Conservation (phyloP, 306 rosid species). For the Prunus dulcis region DNA sequence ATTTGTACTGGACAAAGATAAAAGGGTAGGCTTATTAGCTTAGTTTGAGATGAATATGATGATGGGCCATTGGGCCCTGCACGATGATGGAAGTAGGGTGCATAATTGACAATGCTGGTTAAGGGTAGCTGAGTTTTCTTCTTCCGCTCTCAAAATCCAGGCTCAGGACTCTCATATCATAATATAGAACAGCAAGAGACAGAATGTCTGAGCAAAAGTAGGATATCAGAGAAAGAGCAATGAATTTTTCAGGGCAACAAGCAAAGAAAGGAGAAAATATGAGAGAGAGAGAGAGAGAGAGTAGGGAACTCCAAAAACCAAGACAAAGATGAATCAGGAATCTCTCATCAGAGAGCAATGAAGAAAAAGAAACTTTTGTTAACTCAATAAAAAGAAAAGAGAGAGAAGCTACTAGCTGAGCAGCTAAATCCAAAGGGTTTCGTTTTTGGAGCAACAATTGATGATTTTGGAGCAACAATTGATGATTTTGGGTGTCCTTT, state of each 20-base stretch:
- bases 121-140: not conserved
- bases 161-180: slow-evolving; percentile 15
- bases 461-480: too few species aligned
- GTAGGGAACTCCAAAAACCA: slow-evolving; percentile 33
- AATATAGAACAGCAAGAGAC: slow-evolving; percentile 41
- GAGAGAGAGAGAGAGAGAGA: slow-evolving; percentile 23
- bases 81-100: slow-evolving; percentile 19
- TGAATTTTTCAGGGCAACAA: slow-evolving; percentile 25
- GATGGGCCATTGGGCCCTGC: slow-evolving; percentile 21
- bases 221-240: slow-evolving; percentile 30
- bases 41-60: not conserved
- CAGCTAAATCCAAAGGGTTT: too few species aligned
- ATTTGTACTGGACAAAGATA: not conserved
- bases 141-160: slow-evolving; percentile 26
- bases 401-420: too few species aligned
- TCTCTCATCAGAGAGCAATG: slow-evolving; percentile 30
- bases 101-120: not conserved
- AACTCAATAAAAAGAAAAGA: too few species aligned
- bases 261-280: slow-evolving; percentile 11
- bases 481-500: too few species aligned
- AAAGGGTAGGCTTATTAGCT: not conserved
- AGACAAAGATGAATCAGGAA: slow-evolving; percentile 21
- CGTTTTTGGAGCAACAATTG: too few species aligned
- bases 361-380: too few species aligned
- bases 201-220: slow-evolving; percentile 36